phyloP scores from a whole-genome alignment of 2,329 filamentous ascomycete genomes.

The Whalleya microplaca region DNA sequence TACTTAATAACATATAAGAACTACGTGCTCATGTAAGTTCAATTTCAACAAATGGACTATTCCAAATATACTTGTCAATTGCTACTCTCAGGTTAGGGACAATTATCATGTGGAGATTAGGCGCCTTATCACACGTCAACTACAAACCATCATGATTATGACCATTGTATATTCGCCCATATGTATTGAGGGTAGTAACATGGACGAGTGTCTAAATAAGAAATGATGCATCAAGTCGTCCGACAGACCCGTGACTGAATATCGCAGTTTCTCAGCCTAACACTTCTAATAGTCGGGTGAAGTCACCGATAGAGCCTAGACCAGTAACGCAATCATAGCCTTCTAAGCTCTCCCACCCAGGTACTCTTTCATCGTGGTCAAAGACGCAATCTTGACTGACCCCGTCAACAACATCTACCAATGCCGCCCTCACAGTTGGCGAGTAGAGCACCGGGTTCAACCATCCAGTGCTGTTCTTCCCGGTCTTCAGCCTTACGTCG shows the following conservation, averaged over 20 bases:
- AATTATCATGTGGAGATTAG: too few relatives aligned
- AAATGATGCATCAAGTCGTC: not conserved
- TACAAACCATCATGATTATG: too few relatives aligned
- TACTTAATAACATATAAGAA: too few relatives aligned
- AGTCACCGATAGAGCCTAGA: conserved; percentile 50
- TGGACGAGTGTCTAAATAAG: too few relatives aligned
- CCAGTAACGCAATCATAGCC: conserved; percentile 57
- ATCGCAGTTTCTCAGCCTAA: conserved; percentile 1
- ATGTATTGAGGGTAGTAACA: too few relatives aligned
- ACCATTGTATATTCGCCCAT: too few relatives aligned
- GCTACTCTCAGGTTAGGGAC: too few relatives aligned
- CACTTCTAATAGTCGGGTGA: conserved; percentile 25
- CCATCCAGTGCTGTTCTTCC: conserved; percentile 56
- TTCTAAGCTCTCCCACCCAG: conserved; percentile 48
- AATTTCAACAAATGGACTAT: too few relatives aligned
- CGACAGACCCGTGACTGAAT: not conserved
- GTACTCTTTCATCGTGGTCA: conserved; percentile 35
- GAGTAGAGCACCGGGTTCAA: conserved; percentile 55
- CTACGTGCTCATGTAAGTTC: too few relatives aligned
- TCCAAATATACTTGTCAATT: too few relatives aligned
- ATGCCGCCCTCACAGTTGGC: conserved; percentile 37
- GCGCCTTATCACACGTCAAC: too few relatives aligned
- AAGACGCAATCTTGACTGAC: conserved; percentile 46
- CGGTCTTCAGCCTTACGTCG: conserved; percentile 46
- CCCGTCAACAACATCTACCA: conserved; percentile 49